Conservation (phyloP, 805 yeast genomes). For the Peterozyma xylosa region DNA sequence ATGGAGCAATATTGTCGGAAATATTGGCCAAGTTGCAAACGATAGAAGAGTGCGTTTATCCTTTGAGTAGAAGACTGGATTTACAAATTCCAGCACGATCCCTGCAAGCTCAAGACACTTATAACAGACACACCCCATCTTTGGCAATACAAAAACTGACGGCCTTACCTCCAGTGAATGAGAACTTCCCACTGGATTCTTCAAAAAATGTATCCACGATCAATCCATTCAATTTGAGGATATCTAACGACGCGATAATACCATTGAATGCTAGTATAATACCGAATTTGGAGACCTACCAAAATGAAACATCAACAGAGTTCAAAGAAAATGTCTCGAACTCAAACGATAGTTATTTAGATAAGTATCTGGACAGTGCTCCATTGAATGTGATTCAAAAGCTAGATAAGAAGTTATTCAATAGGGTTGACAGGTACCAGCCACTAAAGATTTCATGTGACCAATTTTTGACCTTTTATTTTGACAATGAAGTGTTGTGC, state of each 20-base stretch:
- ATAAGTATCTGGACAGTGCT: slow-evolving; percentile 13
- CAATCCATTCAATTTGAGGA: not conserved
- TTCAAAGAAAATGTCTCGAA: not conserved
- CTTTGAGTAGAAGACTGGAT: slow-evolving; percentile 6
- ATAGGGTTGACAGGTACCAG: slow-evolving; percentile 16
- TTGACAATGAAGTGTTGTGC: slow-evolving; percentile 24
- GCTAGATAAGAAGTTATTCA: slow-evolving; percentile 30
- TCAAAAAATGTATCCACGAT: not conserved
- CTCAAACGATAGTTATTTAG: not conserved
- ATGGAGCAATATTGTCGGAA: no score
- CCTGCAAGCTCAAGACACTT: slow-evolving; percentile 11
- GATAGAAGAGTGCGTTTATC: not conserved
- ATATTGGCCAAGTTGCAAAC: not conserved
- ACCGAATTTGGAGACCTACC: not conserved
- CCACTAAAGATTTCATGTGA: slow-evolving; percentile 18
- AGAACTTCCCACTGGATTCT: not conserved
- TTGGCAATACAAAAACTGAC: not conserved
- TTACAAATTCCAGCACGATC: not conserved
- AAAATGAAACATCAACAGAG: no score
- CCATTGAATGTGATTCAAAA: slow-evolving; percentile 28
- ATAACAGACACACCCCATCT: not conserved
- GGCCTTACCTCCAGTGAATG: not conserved
- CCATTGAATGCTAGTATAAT: not conserved
- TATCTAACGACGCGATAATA: not conserved
- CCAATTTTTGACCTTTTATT: slow-evolving; percentile 30